Base-by-base conservation (phyloP, 1,284 basidiomycete genomes). In the Irpex lacteus region DNA sequence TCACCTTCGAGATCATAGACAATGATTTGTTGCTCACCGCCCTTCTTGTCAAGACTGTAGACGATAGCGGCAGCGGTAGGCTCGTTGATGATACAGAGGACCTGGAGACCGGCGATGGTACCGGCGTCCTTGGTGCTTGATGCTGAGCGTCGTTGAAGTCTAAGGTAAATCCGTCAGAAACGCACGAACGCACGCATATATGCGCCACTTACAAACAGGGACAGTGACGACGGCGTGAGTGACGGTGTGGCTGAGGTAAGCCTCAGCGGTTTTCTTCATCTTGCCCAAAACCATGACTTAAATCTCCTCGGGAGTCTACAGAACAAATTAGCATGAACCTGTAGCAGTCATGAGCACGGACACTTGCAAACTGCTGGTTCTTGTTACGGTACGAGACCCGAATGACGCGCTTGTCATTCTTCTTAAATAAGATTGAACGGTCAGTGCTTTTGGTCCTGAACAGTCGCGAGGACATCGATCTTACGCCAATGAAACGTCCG, bases 211-310 rank as follows among this genome's bases (percentile, higher is more conserved):
- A 89, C 86, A 98, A 62, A 97, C 97, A 63, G 97, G 97, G 73
- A 98, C 97, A 52, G 97, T 98, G 76, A 99, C 95, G 65, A 98
- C 97, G 66, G 97, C 95, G 80, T 99, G 95, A 62, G 94, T 96
- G 77, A 99, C 97, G 78, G 95, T 93, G 77, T 96, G 86, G 70
- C 96, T 96, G 65, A 99, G 90, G 81, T 98, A 98, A 21, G 96
- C 94, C 85, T 98, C 97, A 67, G 97, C 96, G 55, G 95, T 98
- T 4, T 98, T 96, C 88, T 98, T 98, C 97, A 99, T 98, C 86
- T 98, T 98, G 67, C 78, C 83, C 66, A 98, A 82, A 72, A 99
- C 87, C 97, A 98, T 99, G 65, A 96, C 94, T 63, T n/a, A n/a
- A n/a, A n/a, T n/a, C n/a, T n/a, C n/a, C n/a, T n/a, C n/a, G n/a